A percentile compares a stretch with the other conserved stretches of the same genome.
Evolutionary conservation across 2,329 filamentous ascomycete genomes (phyloP).

Genomic region (Westerdykella aurantiaca): DNA sequence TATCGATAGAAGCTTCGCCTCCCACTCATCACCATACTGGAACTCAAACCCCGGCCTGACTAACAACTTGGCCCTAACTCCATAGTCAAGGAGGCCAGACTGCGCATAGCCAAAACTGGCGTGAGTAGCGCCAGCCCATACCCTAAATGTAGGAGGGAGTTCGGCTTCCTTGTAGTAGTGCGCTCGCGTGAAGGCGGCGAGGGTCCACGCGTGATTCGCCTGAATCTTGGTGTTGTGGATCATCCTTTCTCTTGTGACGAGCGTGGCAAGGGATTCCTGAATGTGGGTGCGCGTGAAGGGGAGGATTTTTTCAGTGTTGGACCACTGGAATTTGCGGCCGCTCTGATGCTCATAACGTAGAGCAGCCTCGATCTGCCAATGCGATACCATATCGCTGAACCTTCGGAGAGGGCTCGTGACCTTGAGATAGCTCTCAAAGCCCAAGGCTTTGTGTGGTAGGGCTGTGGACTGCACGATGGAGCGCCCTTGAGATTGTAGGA

Average conservation of each 20-base stretch:
- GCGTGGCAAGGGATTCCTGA: conserved; percentile 44
- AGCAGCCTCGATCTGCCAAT: conserved; percentile 61
- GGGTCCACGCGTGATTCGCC: conserved; percentile 45
- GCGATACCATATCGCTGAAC: conserved; percentile 55
- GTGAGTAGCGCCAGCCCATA: conserved; percentile 16
- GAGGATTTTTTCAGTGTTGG: conserved; percentile 39
- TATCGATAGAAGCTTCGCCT: conserved; percentile 36
- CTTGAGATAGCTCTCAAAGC: conserved; percentile 51
- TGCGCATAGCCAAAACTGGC: neutral
- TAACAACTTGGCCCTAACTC: conserved; percentile 9
- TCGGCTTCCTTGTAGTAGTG: conserved; percentile 50
- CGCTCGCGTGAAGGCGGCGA: conserved; percentile 53
- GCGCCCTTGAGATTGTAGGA: conserved; percentile 38
- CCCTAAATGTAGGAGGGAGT: conserved; percentile 45
- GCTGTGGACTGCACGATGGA: conserved; percentile 44
- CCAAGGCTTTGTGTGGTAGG: conserved; percentile 47
- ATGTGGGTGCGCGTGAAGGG: conserved; percentile 48
- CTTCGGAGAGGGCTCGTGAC: conserved; percentile 57
- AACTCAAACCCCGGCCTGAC: conserved; percentile 10
- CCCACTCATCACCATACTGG: conserved; percentile 43
- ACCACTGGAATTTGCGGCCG: conserved; percentile 38
- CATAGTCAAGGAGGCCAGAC: conserved; percentile 14
- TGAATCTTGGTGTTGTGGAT: conserved; percentile 35
- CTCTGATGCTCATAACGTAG: conserved; percentile 50
- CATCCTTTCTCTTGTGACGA: conserved; percentile 42